phyloP scores from a whole-genome alignment of 2,329 filamentous ascomycete species.

The Calonectria montana region DNA sequence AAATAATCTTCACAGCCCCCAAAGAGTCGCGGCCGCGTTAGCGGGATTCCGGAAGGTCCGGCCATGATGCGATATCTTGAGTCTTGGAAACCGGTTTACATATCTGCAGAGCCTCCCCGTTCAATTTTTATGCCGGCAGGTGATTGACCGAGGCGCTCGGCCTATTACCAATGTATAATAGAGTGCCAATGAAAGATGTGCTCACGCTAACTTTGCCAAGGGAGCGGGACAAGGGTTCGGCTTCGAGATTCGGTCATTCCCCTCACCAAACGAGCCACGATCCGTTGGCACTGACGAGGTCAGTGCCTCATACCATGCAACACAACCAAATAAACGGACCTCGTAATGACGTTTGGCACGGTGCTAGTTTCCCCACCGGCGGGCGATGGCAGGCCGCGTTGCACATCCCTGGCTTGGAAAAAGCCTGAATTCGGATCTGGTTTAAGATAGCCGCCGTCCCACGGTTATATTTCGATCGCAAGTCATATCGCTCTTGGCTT shows the following conservation, averaged over 20 bases:
- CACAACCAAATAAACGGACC: background rate
- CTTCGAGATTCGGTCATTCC: background rate
- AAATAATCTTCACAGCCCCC: slow-evolving; percentile 8
- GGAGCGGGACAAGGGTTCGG: background rate
- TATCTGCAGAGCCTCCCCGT: background rate
- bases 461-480: background rate
- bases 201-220: background rate
- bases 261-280: background rate
- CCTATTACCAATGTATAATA: background rate
- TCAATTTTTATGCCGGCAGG: background rate
- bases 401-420: background rate
- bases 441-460: background rate
- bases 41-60: background rate
- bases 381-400: background rate
- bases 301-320: background rate
- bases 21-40: background rate
- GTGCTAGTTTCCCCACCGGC: background rate
- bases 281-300: background rate
- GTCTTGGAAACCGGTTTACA: background rate
- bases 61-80: background rate
- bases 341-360: background rate
- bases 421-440: background rate
- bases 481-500: background rate
- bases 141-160: background rate
- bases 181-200: background rate